A percentile compares a stretch with the other conserved stretches of the same genome.
These are phyloP conservation scores for Anisodus tanguticus DNA, from an alignment of 257 asterid species.

Conservation along the genomic window DNA sequence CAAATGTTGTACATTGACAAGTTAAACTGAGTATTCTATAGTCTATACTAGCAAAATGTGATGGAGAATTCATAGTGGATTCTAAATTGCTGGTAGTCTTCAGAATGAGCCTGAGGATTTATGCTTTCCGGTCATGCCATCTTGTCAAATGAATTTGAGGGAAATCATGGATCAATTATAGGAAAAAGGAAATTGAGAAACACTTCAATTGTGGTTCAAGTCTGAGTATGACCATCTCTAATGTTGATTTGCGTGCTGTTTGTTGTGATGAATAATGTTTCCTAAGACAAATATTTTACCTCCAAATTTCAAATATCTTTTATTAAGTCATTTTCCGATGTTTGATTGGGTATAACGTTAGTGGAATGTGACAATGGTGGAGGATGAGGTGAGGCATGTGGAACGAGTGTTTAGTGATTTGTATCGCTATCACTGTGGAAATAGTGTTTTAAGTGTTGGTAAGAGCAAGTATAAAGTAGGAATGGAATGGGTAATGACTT, in stretches of 20 bases:
- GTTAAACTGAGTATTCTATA: background rate
- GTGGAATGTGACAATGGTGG: background rate
- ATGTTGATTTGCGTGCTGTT: background rate
- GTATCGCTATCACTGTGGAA: constrained; percentile 2
- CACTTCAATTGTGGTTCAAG: background rate
- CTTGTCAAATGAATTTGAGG: background rate
- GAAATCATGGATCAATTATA: background rate
- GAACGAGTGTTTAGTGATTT: constrained; percentile 20
- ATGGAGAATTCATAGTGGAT: background rate
- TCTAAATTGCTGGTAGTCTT: background rate
- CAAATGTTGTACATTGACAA: background rate
- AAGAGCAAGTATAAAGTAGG: background rate
- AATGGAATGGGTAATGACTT: background rate
- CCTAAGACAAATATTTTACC: background rate
- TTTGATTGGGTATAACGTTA: background rate
- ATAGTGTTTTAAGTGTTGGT: background rate
- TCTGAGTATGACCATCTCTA: background rate
- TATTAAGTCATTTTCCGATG: background rate
- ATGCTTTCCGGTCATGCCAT: constrained; percentile 9
- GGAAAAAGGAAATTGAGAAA: background rate
- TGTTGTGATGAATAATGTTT: background rate
- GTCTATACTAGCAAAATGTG: constrained; percentile 2
- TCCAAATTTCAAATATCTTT: background rate
- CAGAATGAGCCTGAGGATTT: background rate
- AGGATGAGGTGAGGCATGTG: background rate